Conservation (phyloP, 306 rosid genomes). For the Betula pendula region DNA sequence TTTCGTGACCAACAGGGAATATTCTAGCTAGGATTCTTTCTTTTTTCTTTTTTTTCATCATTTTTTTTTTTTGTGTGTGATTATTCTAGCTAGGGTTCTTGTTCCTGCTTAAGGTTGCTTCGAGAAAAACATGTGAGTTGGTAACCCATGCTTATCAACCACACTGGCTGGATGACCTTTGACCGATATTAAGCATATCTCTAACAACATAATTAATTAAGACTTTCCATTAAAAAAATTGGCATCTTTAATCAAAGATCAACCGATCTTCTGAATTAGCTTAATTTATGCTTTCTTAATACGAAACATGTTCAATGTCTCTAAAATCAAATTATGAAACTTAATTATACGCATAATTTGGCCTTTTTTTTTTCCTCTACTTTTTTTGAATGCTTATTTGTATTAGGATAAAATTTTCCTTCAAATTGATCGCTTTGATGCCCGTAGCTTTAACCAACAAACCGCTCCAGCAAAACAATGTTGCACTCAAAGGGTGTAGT, state of each 20-base stretch:
- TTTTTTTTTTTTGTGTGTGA: too few relatives aligned
- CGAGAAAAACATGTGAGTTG: neutral
- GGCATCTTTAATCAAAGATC: neutral
- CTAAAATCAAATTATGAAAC: neutral
- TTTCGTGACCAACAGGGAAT: slow-evolving; percentile 1
- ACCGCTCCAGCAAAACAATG: neutral
- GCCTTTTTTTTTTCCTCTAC: neutral
- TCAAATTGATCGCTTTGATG: neutral
- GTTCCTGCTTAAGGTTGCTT: neutral
- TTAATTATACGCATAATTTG: neutral
- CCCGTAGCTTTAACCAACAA: neutral
- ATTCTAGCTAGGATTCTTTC: neutral
- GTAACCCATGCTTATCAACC: neutral
- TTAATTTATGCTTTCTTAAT: neutral
- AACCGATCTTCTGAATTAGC: neutral
- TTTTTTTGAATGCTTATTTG: neutral
- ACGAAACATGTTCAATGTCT: neutral
- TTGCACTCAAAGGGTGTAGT: neutral
- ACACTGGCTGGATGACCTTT: too few relatives aligned
- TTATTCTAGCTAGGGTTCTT: neutral
- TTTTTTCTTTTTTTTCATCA: too few relatives aligned
- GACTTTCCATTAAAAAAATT: neutral
- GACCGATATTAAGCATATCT: neutral
- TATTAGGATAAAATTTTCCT: neutral
- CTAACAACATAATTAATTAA: neutral